Conservation (phyloP, 1,139 yeast species). For the Suhomyces bolitotheri region DNA sequence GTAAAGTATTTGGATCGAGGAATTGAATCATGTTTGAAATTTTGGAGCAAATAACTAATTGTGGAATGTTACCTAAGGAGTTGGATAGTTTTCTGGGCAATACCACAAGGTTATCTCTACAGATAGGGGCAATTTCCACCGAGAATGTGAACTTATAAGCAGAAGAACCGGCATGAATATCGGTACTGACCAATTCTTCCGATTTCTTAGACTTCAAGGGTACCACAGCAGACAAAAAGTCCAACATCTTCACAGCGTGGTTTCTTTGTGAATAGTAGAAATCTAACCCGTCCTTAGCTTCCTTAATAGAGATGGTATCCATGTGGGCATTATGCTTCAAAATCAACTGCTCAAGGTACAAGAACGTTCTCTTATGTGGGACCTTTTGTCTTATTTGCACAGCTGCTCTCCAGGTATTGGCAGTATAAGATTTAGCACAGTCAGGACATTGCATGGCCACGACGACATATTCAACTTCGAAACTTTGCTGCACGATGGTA, state of each 20-base stretch:
- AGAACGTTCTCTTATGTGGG: conserved; percentile 91
- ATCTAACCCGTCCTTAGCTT: conserved; percentile 91
- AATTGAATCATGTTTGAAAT: conserved; percentile 82
- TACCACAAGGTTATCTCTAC: conserved; percentile 93
- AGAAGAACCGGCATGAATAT: conserved; percentile 87
- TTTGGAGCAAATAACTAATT: conserved; percentile 82
- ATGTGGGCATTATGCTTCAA: conserved; percentile 91
- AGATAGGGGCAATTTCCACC: conserved; percentile 93
- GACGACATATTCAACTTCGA: conserved; percentile 93
- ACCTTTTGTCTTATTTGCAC: conserved; percentile 98
- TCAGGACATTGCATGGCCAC: conserved; percentile 98
- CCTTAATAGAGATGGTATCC: conserved; percentile 91
- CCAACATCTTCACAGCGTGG: conserved; percentile 92
- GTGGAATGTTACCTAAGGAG: conserved; percentile 79
- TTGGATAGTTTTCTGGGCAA: conserved; percentile 84
- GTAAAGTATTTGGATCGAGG: conserved; percentile 79
- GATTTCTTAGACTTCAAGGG: conserved; percentile 87
- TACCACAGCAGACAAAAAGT: conserved; percentile 80
- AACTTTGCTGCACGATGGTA: conserved; percentile 90
- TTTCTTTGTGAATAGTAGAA: conserved; percentile 86
- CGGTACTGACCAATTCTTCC: conserved; percentile 88
- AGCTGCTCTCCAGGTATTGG: conserved; percentile 96
- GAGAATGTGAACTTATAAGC: conserved; percentile 90
- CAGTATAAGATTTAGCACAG: conserved; percentile 95
- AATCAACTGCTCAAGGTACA: conserved; percentile 91